Evolutionary conservation across 2,329 filamentous ascomycete genomes (phyloP).

Genomic region (Cladosporium velox): DNA sequence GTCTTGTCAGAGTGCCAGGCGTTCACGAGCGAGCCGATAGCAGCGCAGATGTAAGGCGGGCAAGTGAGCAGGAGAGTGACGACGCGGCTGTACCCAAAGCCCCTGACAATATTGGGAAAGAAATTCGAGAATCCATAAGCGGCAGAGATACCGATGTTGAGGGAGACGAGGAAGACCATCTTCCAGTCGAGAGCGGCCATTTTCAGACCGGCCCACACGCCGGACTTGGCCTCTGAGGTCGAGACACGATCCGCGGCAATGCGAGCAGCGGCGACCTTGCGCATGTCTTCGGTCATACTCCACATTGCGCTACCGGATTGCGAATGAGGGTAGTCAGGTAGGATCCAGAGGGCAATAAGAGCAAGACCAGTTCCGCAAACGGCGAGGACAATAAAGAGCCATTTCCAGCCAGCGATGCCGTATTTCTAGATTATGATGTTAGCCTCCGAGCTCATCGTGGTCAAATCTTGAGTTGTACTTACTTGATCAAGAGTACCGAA

Average conservation of each 20-base stretch:
- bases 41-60: slow-evolving; percentile 34
- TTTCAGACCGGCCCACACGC: slow-evolving; percentile 30
- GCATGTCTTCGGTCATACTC: slow-evolving; percentile 52
- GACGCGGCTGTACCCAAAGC: slow-evolving; percentile 39
- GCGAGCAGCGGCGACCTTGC: slow-evolving; percentile 10
- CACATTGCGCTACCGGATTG: slow-evolving; percentile 45
- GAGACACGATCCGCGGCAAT: slow-evolving; percentile 51
- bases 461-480: slow-evolving; percentile 21
- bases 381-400: slow-evolving; percentile 18
- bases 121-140: slow-evolving; percentile 19
- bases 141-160: slow-evolving; percentile 10
- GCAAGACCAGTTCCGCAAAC: slow-evolving; percentile 60
- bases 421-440: slow-evolving; percentile 38
- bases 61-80: slow-evolving; percentile 38
- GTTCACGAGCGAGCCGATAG: slow-evolving; percentile 34
- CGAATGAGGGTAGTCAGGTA: slow-evolving; percentile 67
- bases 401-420: slow-evolving; percentile 15
- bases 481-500: slow-evolving; percentile 60
- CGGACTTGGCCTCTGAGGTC: slow-evolving; percentile 46
- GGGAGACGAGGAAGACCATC: slow-evolving; percentile 13
- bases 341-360: slow-evolving; percentile 57
- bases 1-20: slow-evolving; percentile 41
- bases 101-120: slow-evolving; percentile 24
- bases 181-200: slow-evolving; percentile 19
- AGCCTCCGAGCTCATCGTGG: too few species aligned